phyloP scores from a whole-genome alignment of 257 asterid genomes.

The Solanum bulbocastanum region DNA sequence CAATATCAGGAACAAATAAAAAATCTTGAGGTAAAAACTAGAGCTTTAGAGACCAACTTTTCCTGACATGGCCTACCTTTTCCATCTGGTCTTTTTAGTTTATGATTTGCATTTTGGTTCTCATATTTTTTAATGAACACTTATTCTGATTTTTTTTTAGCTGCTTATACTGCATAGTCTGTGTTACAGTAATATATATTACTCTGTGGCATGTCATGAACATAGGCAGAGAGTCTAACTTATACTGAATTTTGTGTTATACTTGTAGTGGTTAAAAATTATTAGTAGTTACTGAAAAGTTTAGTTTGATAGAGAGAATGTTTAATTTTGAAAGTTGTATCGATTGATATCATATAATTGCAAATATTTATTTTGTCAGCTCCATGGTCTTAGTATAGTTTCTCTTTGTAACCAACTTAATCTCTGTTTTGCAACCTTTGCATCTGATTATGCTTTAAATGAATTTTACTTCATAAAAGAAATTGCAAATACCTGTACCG shows the following conservation, averaged over 20 bases:
- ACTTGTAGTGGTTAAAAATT: neutral
- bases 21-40: conserved; percentile 53
- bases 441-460: neutral
- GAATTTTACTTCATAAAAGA: neutral
- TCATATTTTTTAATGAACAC: neutral
- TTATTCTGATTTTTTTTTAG: neutral
- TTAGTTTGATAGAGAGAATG: neutral
- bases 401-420: neutral
- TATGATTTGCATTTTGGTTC: neutral
- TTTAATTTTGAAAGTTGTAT: neutral
- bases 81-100: neutral
- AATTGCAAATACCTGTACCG: neutral
- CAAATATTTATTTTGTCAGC: neutral
- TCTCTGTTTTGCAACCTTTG: neutral
- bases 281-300: neutral
- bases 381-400: neutral
- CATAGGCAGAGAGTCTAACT: neutral
- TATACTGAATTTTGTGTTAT: neutral
- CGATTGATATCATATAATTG: neutral
- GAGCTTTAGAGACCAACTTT: neutral
- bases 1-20: conserved; percentile 68
- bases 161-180: neutral
- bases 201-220: neutral
- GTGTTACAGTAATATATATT: neutral
- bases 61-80: neutral